Base-by-base conservation (phyloP, 345 rosid species). In the Theobroma cacao region DNA sequence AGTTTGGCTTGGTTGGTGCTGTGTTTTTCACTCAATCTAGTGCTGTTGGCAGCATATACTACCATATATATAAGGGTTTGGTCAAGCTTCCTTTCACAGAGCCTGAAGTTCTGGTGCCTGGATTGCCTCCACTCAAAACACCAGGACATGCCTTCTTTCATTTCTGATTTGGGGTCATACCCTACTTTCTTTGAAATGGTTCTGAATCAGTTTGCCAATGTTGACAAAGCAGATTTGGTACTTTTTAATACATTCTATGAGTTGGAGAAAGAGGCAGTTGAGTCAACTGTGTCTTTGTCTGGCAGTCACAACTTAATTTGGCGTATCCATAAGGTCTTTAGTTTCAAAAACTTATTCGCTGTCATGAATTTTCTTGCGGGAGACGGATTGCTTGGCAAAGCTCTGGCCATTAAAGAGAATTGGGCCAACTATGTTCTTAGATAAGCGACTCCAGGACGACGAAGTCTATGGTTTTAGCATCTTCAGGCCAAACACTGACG, bases 351-450 rank as follows among this genome's bases (percentile, higher is more conserved):
- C 45, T 7, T 41, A 10, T 41, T 7, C 14, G 13, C 52, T 47
- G 17, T 0, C n/a, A 17, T 48, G 50, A 45, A 45, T 59, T 59
- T 59, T 26, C 8, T 63, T 36, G 15, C 26, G 36, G 70, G 70
- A 38, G 26, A 18, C 47, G 0, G 70, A 65, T 18, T 38, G 38
- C 47, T 36, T 65, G 70, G 24, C 24, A 17, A 63, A 63, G 20
- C 43, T 63, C 17, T 63, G 74, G 66, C 68, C 81, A 75, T 31
- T 45, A 67, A 58, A 75, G 79, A 80, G 77, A 53, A 78, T 88
- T 33, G 89, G 93, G 53, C 91, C 88, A 22, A 77, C 60, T 20
- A 75, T 81, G 82, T 88, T 77, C 81, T 72, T 87, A 73, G 90
- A 90, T 75, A 84, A 77, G 55, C 78, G 86, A 65, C 68, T 87